These are phyloP conservation scores for Arthroderma sp. DNA, from an alignment of 2,329 filamentous ascomycete species.

Conservation along the genomic window DNA sequence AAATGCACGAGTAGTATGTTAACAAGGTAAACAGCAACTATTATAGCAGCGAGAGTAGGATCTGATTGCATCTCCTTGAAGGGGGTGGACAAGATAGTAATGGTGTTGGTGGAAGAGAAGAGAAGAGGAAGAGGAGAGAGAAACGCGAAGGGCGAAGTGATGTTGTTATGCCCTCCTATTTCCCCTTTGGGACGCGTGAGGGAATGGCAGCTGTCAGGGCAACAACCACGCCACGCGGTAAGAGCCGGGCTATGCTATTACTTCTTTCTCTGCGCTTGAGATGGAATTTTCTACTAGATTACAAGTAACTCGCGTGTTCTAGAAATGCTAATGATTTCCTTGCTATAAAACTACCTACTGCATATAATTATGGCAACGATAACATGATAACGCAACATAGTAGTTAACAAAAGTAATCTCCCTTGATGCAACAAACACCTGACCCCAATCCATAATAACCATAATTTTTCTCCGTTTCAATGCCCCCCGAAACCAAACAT, in stretches of 20 bases:
- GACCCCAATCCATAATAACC: neutral
- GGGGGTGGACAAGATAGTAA: neutral
- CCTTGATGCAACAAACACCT: constrained; percentile 2
- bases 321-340: too few relatives aligned
- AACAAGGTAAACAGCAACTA: neutral
- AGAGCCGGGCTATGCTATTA: neutral
- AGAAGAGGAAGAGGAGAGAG: neutral
- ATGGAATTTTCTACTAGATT: too few relatives aligned
- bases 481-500: constrained; percentile 1
- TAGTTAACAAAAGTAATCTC: neutral
- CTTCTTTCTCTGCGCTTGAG: too few relatives aligned
- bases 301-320: too few relatives aligned
- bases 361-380: too few relatives aligned
- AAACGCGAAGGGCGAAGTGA: neutral
- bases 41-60: neutral
- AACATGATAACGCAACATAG: neutral
- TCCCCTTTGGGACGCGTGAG: neutral
- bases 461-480: neutral
- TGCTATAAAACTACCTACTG: too few relatives aligned
- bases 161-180: neutral
- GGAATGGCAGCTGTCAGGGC: neutral
- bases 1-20: neutral
- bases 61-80: neutral
- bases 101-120: neutral
- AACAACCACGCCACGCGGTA: neutral